These are phyloP conservation scores for Cladosporium cucumerinum DNA, from an alignment of 2,329 filamentous ascomycete species.

Conservation along the genomic window DNA sequence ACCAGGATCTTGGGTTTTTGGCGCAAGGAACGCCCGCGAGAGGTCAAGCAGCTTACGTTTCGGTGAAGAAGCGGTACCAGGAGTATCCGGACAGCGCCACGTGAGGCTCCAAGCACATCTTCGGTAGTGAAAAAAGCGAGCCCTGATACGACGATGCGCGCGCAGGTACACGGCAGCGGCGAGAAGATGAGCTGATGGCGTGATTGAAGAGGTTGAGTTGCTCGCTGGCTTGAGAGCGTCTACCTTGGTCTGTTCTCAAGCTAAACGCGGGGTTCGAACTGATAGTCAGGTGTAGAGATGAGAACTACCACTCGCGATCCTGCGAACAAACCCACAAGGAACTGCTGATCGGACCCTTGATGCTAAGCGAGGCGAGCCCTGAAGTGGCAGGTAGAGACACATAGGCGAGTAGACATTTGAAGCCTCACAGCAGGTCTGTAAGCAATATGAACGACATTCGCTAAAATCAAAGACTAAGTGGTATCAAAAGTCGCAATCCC, in stretches of 20 bases:
- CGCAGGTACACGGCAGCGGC: slow-evolving; percentile 1
- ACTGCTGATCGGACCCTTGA: not conserved
- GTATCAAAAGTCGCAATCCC: slow-evolving; percentile 1
- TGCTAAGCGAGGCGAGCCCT: not conserved
- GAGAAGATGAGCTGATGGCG: not conserved
- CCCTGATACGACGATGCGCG: not conserved
- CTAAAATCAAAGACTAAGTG: not conserved
- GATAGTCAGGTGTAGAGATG: not conserved
- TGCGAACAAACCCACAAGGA: not conserved
- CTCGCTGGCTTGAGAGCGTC: not conserved
- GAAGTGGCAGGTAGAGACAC: not conserved
- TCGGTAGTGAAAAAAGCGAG: not conserved
- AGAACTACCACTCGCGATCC: not conserved
- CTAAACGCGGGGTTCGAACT: not conserved
- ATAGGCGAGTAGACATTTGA: not conserved
- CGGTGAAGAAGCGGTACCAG: slow-evolving; percentile 28
- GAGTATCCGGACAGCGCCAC: slow-evolving; percentile 20
- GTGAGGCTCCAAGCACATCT: not conserved
- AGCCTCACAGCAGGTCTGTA: not conserved
- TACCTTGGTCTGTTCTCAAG: not conserved
- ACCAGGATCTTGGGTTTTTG: not conserved
- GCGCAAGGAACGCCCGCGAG: not conserved
- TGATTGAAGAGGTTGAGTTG: not conserved
- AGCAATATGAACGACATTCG: not conserved
- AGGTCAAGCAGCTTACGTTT: slow-evolving; percentile 13